Base-by-base conservation (phyloP, 169 alveolate genomes). In the Plasmodium vinckei region DNA sequence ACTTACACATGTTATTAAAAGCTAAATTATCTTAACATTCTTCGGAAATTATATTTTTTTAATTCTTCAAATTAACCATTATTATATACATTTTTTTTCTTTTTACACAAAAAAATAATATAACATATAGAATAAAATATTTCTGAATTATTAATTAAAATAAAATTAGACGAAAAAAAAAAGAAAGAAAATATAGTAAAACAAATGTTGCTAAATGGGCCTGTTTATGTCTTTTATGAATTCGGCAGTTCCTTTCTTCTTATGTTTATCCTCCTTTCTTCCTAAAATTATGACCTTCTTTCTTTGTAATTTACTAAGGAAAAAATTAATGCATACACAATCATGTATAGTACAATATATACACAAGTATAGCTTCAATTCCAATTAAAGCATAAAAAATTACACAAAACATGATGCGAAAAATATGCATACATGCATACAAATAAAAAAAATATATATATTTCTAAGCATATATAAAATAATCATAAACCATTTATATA, bases 271-370 rank as follows among this genome's bases (percentile, higher is more conserved):
- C 51, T 19, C 53, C 33, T 75, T 75, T 63, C 72, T 75, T 27
- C 88, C 88, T 61, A 75, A 75, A 42, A 75, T 33, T 56, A 75
- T 75, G 23, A 75, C 61, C 49, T 75, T 75, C 73, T 75, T 75
- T 63, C 64, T 75, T 42, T 75, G 88, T 21, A 75, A 75, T 61
- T 75, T 75, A 46, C 88, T 75, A 67, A 9, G 64, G 49, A 46
- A 69, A 56, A 64, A 75, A 56, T 69, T 44, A 47, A 69, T 23
- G 17, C 33, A 46, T 33, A 33, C 42, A 33, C 7, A 33, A 33
- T 3, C 42, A 33, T 33, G 42, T 33, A 33, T 33, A 33, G 42
- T 33, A 33, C 7, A 33, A 33, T 33, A 33, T 33, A 33, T 33
- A 3, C 39, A 33, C 42, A 10, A 27, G 12, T 17, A 44, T 46